phyloP scores from a whole-genome alignment of 257 asterid species.

The Echites panduratus region DNA sequence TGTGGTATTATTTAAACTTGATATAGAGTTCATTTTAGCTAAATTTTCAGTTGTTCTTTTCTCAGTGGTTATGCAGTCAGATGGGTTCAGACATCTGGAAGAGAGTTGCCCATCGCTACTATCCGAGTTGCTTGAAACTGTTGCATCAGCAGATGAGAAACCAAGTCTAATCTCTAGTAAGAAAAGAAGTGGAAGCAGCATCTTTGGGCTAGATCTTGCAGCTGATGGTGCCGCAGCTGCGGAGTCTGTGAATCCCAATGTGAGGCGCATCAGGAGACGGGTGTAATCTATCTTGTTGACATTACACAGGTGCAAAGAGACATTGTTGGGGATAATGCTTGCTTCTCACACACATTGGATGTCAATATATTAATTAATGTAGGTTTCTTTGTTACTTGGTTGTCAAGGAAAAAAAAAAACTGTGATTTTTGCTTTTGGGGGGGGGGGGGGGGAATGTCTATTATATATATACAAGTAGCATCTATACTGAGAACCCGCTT shows the following conservation, averaged over 20 bases:
- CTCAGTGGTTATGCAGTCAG: conserved; percentile 80
- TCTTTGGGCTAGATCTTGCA: conserved; percentile 68
- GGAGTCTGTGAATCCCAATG: conserved; percentile 45
- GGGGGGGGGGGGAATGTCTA: conserved; percentile 2
- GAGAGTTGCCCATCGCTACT: conserved; percentile 75
- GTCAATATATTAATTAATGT: conserved; percentile 3
- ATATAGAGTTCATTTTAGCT: conserved; percentile 8
- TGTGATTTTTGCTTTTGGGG: background rate
- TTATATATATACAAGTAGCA: background rate
- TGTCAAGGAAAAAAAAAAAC: background rate
- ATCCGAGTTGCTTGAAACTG: conserved; percentile 81
- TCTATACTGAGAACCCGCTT: background rate
- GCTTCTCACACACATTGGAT: background rate
- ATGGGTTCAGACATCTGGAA: conserved; percentile 69
- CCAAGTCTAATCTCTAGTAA: conserved; percentile 42
- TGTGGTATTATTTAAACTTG: background rate
- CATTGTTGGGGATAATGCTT: background rate
- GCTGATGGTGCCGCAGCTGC: conserved; percentile 54
- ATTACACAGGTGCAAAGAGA: conserved; percentile 1
- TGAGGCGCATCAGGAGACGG: conserved; percentile 68
- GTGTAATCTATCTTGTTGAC: conserved; percentile 25
- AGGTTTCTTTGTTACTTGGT: background rate
- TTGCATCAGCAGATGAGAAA: conserved; percentile 69
- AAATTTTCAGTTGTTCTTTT: conserved; percentile 15
- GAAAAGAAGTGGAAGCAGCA: conserved; percentile 90